Percentiles rank a stretch among this genome's conserved stretches.
Conservation (phyloP, 441 rosid species). For the Populus hybrid region DNA sequence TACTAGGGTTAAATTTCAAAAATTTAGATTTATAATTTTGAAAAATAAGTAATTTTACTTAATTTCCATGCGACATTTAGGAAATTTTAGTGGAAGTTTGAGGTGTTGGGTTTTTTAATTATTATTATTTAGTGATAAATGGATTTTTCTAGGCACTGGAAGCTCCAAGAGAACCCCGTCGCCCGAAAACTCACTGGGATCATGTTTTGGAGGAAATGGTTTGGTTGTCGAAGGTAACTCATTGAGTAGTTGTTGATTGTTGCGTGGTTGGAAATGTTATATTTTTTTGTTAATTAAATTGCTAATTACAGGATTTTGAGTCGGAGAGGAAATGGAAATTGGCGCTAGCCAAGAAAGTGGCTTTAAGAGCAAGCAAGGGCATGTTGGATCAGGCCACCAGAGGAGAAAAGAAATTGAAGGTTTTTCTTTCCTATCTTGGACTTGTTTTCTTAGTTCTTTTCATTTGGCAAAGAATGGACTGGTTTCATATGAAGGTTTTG, state of each 20-base stretch:
- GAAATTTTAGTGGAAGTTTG: no score
- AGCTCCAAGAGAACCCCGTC: constrained; percentile 90
- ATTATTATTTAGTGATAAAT: no score
- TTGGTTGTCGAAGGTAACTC: constrained; percentile 93
- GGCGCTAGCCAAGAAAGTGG: constrained; percentile 93
- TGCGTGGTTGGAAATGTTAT: no score
- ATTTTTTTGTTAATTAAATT: constrained; percentile 26
- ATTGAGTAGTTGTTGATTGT: no score
- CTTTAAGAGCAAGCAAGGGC: constrained; percentile 95
- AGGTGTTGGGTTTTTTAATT: no score
- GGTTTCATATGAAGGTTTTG: not conserved
- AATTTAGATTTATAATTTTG: no score
- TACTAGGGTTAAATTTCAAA: no score
- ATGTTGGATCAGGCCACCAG: constrained; percentile 90
- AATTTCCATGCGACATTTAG: no score
- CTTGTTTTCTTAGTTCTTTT: not conserved
- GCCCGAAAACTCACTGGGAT: constrained; percentile 98
- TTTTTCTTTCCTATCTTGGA: constrained; percentile 3
- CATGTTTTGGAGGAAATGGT: constrained; percentile 98
- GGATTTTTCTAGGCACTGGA: constrained; percentile 67
- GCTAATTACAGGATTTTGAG: constrained; percentile 81
- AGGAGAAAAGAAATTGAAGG: constrained; percentile 42
- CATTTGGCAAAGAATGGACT: not conserved
- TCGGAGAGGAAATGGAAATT: constrained; percentile 99
- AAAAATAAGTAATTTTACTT: no score